Base-by-base conservation (phyloP, 495 filamentous ascomycete species). In the Extremus antarcticus region DNA sequence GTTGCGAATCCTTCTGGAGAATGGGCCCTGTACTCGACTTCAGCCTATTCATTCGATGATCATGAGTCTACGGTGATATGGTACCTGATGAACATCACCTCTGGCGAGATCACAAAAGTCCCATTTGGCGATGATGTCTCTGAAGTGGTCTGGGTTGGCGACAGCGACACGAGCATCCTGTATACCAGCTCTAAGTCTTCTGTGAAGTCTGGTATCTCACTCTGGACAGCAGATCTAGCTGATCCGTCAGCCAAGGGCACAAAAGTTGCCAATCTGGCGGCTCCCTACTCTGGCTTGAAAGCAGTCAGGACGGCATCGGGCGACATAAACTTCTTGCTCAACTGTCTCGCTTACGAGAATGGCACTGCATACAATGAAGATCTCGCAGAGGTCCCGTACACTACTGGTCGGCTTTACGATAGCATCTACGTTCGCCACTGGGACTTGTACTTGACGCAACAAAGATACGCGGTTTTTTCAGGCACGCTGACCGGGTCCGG, bases 351-450 rank as follows among this genome's bases (percentile, higher is more conserved):
- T 0, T 81, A 78, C 41, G 71, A 79, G 11, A 52, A 52, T 32
- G 86, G 84, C 7, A 70, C 76, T 1, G 69, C 84, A 1, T 79
- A 81, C 66, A 84, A 87, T 56, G 68, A 73, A 11, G 71, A 81
- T 51, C 70, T 74, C 0, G 82, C 76, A 19, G 65, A 72, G 52
- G 79, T 77, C 43, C 74, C 78, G 7, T 62, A 70, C 3, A 81
- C 82, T 13, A 75, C 76, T 13, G 87, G 77, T 4, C 78, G 77
- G 50, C 74, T 87, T 32, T 90, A 89, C 62, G 77, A 79, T 48
- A 76, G 74, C 53, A 75, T 87, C 43, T 90, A 87, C 63, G 79
- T 84, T 35, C 78, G 87, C 19, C 86, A 91, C 63, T 91, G 87
- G 87, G 85, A 90, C 59, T 66, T 66, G 20, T 90, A 82, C 64